These are phyloP conservation scores for Phytophthora chlamydospora DNA, from an alignment of 352 stramenopile genomes.

Conservation along the genomic window DNA sequence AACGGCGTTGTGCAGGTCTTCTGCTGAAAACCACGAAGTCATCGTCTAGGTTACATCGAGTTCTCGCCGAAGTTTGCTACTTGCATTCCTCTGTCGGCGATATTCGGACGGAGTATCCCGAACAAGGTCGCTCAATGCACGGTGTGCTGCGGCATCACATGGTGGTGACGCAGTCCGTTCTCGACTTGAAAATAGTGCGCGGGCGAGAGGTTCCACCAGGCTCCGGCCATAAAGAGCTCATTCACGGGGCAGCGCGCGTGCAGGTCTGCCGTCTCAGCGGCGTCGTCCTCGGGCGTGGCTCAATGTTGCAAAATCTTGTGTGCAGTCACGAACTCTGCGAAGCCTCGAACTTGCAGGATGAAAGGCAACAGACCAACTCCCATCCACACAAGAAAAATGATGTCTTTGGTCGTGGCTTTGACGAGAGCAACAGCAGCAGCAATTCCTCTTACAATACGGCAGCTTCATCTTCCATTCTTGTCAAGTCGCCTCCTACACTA, in stretches of 20 bases:
- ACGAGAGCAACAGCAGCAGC: too few relatives aligned
- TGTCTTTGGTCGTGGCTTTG: neutral
- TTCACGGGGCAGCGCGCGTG: constrained; percentile 14
- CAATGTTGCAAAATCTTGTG: constrained; percentile 21
- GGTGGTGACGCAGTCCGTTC: constrained; percentile 11
- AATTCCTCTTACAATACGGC: too few relatives aligned
- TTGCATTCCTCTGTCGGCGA: too few relatives aligned
- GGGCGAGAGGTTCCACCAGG: constrained; percentile 23
- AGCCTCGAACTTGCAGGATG: constrained; percentile 14
- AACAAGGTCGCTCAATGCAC: too few relatives aligned
- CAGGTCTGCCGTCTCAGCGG: neutral
- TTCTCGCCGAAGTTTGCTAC: too few relatives aligned
- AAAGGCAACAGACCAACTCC: constrained; percentile 2
- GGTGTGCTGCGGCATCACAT: constrained; percentile 7
- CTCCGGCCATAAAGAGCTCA: constrained; percentile 19
- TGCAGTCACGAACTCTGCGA: constrained; percentile 16
- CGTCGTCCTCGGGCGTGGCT: neutral
- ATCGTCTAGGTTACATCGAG: too few relatives aligned
- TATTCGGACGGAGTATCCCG: too few relatives aligned
- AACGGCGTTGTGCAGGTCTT: too few relatives aligned
- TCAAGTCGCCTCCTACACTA: too few relatives aligned
- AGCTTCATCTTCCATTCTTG: too few relatives aligned
- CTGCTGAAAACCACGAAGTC: too few relatives aligned
- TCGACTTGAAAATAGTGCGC: constrained; percentile 11
- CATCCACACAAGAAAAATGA: constrained; percentile 7